Evolutionary conservation across 495 filamentous ascomycete genomes (phyloP), one percentile per base, ranked within the genome.

Genomic region (Cryomyces antarcticus): DNA sequence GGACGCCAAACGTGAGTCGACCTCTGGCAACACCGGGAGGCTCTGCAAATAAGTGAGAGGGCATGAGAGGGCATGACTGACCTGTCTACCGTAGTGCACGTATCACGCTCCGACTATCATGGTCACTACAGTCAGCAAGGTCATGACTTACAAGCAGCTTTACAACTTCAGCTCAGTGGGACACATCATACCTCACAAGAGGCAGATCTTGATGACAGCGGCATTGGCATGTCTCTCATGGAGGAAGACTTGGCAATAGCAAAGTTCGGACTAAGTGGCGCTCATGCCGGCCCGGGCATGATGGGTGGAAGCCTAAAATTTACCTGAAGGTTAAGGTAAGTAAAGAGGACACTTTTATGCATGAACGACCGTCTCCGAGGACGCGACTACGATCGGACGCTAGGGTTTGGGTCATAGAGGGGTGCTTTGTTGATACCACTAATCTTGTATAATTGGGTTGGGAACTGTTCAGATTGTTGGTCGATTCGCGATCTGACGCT

Each of bases 201-300:
- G 6, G 46, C 38, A 10, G 56, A 58, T 46, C 73, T 69, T 43
- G 78, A 83, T 47, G 78, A 83, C 55, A 80, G 75, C 48, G 78
- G 75, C 9, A 81, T 83, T 44, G 73, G 73, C 4, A 75, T 82
- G 52, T 52, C 66, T 44, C 70, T 72, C 6, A 69, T 72, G 4
- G 73, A 77, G 17, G 72, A 75, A 43, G 69, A 75, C 10, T 65
- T 72, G 35, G 57, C 65, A 1, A 59, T 66, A 24, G 64, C 64
- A 11, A 75, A 73, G 50, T 75, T 43, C 12, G 37, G 10, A 7
- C 4, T 43, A n/a, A 10, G 30, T 24, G 41, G 37, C n/a, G 5
- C 31, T 35, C 9, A 9, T 9, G 12, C 33, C 12, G 12, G 12
- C 33, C 12, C 12, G 7, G 33, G 12, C 33, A 9, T 35, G 9